phyloP scores from a whole-genome alignment of 2,329 filamentous ascomycete species.

The Aspergillus puulaauensis region DNA sequence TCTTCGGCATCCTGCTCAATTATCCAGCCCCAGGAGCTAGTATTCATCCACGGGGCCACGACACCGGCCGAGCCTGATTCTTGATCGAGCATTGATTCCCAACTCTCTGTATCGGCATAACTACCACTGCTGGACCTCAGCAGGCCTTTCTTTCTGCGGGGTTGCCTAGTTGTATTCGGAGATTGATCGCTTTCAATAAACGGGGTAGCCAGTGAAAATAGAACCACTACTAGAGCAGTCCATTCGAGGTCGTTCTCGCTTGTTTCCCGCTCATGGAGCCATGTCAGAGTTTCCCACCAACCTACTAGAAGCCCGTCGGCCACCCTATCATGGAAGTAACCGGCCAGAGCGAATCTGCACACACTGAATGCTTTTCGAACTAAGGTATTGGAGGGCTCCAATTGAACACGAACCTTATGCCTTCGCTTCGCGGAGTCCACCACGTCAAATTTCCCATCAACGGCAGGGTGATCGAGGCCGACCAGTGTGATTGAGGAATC shows the following conservation, averaged over 20 bases:
- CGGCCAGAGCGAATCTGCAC: conserved; percentile 64
- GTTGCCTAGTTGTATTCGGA: conserved; percentile 33
- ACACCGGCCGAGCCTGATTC: conserved; percentile 44
- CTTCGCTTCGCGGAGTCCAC: conserved; percentile 61
- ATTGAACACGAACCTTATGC: conserved; percentile 67
- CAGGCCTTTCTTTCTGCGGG: conserved; percentile 43
- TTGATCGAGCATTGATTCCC: conserved; percentile 50
- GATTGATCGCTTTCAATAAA: conserved; percentile 48
- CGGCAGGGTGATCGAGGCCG: conserved; percentile 59
- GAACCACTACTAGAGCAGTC: conserved; percentile 64
- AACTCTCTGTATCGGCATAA: conserved; percentile 45
- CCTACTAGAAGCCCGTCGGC: conserved; percentile 63
- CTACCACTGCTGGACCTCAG: conserved; percentile 53
- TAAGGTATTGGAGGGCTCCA: conserved; percentile 64
- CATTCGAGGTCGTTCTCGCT: conserved; percentile 61
- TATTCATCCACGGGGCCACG: conserved; percentile 53
- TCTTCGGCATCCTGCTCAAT: conserved; percentile 54
- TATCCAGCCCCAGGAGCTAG: conserved; percentile 70
- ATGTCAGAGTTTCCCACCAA: conserved; percentile 74
- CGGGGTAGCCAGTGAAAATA: conserved; percentile 64
- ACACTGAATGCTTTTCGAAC: conserved; percentile 61
- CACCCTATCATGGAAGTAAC: conserved; percentile 48
- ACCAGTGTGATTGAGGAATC: conserved; percentile 45
- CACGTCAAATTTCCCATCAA: conserved; percentile 64
- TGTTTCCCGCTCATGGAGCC: conserved; percentile 57